Evolutionary conservation across 768 basidiomycete genomes (phyloP).

Genomic region (Suillus bovinus): DNA sequence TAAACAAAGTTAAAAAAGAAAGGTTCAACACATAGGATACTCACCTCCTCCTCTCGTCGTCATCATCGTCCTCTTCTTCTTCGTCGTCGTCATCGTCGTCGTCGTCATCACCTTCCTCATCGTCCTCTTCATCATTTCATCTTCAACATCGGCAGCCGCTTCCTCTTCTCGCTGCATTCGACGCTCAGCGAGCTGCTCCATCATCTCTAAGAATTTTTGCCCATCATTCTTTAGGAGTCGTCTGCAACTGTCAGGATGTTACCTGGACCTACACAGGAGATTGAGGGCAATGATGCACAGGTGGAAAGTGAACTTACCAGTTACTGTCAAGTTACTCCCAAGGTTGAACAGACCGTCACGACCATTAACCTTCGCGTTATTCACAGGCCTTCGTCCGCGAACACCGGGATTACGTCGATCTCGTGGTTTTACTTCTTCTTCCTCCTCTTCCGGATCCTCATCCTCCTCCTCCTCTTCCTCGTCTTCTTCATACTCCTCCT

Average conservation of each 20-base stretch:
- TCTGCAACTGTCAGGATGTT: conserved; percentile 98
- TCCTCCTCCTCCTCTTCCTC: conserved; percentile 75
- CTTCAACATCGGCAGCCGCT: conserved; percentile 59
- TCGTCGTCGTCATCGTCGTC: conserved; percentile 70
- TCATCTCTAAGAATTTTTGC: conserved; percentile 99
- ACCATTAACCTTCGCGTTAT: conserved; percentile 46
- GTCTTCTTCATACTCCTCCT: conserved; percentile 63
- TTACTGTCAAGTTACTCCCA: conserved; percentile 80
- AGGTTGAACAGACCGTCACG: conserved; percentile 78
- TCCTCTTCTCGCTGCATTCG: conserved; percentile 90
- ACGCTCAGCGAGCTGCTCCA: conserved; percentile 97
- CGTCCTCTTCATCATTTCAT: conserved; percentile 61
- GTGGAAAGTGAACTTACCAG: conserved; percentile 51
- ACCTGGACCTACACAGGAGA: conserved; percentile 60
- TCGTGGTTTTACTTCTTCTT: conserved; percentile 46
- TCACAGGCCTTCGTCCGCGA: conserved; percentile 41
- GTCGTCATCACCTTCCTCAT: conserved; percentile 58
- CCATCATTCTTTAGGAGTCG: conserved; percentile 98
- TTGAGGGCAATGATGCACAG: conserved; percentile 8
- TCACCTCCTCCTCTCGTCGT: conserved; percentile 49
- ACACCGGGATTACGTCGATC: conserved; percentile 35
- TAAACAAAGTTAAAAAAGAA: conserved; percentile 27
- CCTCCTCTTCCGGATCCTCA: conserved; percentile 63
- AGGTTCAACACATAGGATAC: conserved; percentile 17
- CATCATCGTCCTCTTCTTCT: conserved; percentile 49